Evolutionary conservation across 2,329 filamentous ascomycete species (phyloP), one percentile per base, ranked within the genome.

Genomic region (Cadophora malorum): DNA sequence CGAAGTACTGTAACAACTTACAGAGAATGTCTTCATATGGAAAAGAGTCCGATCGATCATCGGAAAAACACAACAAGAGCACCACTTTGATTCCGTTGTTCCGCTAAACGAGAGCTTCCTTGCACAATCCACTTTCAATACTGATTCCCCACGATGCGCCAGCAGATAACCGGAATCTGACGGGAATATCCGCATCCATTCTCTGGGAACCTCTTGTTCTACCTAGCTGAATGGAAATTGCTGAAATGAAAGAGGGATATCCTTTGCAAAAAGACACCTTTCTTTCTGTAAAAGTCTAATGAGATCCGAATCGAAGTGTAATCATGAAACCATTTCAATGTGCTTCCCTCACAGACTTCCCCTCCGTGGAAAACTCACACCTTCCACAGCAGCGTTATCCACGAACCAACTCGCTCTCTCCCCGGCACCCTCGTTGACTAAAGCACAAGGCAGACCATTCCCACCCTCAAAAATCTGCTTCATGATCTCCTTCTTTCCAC

Each of bases 361-460:
- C 74, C 91, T 89, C 77, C 91, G 86, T 28, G 94, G 93, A 78
- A 93, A 97, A 69, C 85, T 83, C 14, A 99, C 92, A 4, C 93
- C 94, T 76, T 97, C 91, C 14, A 96, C 89, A 58, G 96, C 95
- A 4, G 91, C 84, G 76, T 89, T 86, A 79, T 98, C 96, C 53
- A 94, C 93, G 79, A 99, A 98, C 96, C 96, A 99, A 81, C 90
- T 96, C 77, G 94, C 93, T 75, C 93, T 91, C 72, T 97, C 94
- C 55, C 92, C 93, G 3, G 88, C 91, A 52, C 87, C 88, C 75
- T 92, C 88, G 79, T 99, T 99, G 76, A 99, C 90, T 72, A 98
- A 83, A 0, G 92, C 89, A 78, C 94, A 97, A 1, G 96, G 96
- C 68, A 98, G 83, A 45, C 87, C 89, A 52, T 84, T 81, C 9